Evolutionary conservation across 257 asterid species (phyloP), one percentile per base, ranked within the genome.

Genomic region (Gentiana macrophylla): DNA sequence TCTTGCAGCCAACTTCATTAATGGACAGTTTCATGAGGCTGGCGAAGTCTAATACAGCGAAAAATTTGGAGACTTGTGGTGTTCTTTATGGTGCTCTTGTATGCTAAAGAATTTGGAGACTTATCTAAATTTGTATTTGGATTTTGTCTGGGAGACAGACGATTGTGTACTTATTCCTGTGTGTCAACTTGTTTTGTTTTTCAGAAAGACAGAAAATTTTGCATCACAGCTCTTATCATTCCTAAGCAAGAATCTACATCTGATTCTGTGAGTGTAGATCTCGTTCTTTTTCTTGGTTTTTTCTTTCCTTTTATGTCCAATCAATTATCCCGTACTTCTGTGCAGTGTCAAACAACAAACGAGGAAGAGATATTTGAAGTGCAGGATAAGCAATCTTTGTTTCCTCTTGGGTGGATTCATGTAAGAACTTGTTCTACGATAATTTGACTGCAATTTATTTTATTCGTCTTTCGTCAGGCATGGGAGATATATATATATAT

Each of bases 241-340:
- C 98, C 98, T 46, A 87, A 91, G 86, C 98, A 91, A 78, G 95
- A 91, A 77, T 79, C 97, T 2, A 91, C 98, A 62, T 87, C 98
- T 38, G 96, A 91, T 70, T 81, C 95, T 75, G 98, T 91, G 80
- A 63, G 73, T 33, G 49, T 57, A 6, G 32, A 12, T 41, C 46
- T 41, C 46, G 8, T 41, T 7, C 5, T 5, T 41, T 7, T 41
- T 7, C 46, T 41, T 1, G 5, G 8, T 41, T 41, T 41, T 41
- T 41, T 6, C 6, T 38, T 55, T 69, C 36, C 61, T 61, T 54
- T 59, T 55, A 72, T 44, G 62, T 72, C n/a, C n/a, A n/a, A n/a
- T n/a, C n/a, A n/a, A n/a, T n/a, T n/a, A n/a, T n/a, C n/a, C n/a
- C n/a, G n/a, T n/a, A n/a, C n/a, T n/a, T n/a, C n/a, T n/a, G n/a